Percentiles rank a stretch among this genome's conserved stretches.
Conservation (phyloP, 2,329 filamentous ascomycete genomes). For the Colletotrichum sp. region DNA sequence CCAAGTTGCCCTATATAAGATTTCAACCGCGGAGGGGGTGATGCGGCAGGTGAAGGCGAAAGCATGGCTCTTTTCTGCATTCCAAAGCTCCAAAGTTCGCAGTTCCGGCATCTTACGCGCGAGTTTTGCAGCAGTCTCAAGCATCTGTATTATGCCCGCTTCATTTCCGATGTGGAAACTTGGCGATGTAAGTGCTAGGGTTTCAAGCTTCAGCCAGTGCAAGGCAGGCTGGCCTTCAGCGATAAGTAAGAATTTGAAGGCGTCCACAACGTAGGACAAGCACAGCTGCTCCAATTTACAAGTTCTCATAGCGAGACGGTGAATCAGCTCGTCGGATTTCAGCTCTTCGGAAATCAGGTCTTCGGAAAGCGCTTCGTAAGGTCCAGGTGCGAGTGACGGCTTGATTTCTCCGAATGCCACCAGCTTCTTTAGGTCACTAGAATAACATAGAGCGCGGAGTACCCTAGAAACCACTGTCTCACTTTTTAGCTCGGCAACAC, state of each 20-base stretch:
- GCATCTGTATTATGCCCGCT: background rate
- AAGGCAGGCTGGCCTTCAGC: background rate
- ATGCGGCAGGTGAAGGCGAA: background rate
- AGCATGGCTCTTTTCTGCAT: background rate
- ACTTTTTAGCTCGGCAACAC: background rate
- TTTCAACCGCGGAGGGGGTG: background rate
- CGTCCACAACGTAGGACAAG: background rate
- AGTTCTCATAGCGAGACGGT: background rate
- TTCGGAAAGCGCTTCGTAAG: no score
- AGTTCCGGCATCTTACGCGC: background rate
- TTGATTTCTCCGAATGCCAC: background rate
- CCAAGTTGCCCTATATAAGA: background rate
- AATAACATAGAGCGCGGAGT: background rate
- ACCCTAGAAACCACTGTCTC: background rate
- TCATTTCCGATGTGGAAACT: background rate
- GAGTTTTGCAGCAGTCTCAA: background rate
- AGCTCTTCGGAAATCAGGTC: background rate
- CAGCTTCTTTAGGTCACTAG: background rate
- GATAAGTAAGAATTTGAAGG: background rate
- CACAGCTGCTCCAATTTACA: background rate
- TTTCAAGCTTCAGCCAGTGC: background rate
- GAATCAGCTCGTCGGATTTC: background rate
- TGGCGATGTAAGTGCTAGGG: background rate
- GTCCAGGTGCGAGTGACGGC: no score
- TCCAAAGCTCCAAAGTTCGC: background rate